phyloP scores from a whole-genome alignment of 2,329 filamentous ascomycete genomes.

The Phialemonium atrogriseum region DNA sequence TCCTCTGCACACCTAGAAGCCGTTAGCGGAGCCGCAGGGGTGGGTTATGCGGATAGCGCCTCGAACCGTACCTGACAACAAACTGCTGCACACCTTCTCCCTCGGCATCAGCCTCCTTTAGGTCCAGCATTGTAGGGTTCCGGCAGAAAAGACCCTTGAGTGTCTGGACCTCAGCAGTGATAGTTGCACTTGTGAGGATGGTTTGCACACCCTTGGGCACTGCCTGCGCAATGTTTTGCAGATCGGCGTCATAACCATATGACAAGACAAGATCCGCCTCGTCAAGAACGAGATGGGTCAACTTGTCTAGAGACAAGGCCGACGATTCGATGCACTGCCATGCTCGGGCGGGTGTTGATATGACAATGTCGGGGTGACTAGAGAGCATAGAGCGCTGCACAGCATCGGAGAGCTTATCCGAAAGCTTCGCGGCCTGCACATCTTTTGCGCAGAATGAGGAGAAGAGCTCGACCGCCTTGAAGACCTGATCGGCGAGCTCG shows the following conservation, averaged over 20 bases:
- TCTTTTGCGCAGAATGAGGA: slow-evolving; percentile 79
- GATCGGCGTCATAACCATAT: slow-evolving; percentile 88
- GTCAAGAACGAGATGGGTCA: slow-evolving; percentile 79
- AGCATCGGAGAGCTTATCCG: slow-evolving; percentile 80
- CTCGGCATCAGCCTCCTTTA: slow-evolving; percentile 75
- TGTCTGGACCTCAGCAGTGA: slow-evolving; percentile 79
- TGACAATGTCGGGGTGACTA: slow-evolving; percentile 78
- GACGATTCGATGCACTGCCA: slow-evolving; percentile 68
- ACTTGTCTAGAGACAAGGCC: slow-evolving; percentile 59
- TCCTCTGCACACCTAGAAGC: slow-evolving; percentile 72
- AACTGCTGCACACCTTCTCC: slow-evolving; percentile 77
- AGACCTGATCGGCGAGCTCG: slow-evolving; percentile 88
- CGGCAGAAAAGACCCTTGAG: slow-evolving; percentile 80
- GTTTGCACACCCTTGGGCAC: slow-evolving; percentile 84
- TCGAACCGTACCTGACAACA: slow-evolving; percentile 64
- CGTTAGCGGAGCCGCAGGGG: slow-evolving; percentile 9
- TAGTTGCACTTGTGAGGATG: slow-evolving; percentile 86
- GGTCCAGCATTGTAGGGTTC: slow-evolving; percentile 68
- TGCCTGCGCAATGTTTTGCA: slow-evolving; percentile 68
- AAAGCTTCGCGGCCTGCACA: slow-evolving; percentile 74
- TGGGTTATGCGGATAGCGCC: slow-evolving; percentile 10
- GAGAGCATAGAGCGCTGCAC: slow-evolving; percentile 83
- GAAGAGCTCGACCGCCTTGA: slow-evolving; percentile 68
- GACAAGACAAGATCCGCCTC: slow-evolving; percentile 90
- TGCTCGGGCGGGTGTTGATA: slow-evolving; percentile 83